Percentiles rank a stretch among this genome's conserved stretches.
Conservation (phyloP, 2,329 filamentous ascomycete genomes). For the Tolypocladium nubicola region DNA sequence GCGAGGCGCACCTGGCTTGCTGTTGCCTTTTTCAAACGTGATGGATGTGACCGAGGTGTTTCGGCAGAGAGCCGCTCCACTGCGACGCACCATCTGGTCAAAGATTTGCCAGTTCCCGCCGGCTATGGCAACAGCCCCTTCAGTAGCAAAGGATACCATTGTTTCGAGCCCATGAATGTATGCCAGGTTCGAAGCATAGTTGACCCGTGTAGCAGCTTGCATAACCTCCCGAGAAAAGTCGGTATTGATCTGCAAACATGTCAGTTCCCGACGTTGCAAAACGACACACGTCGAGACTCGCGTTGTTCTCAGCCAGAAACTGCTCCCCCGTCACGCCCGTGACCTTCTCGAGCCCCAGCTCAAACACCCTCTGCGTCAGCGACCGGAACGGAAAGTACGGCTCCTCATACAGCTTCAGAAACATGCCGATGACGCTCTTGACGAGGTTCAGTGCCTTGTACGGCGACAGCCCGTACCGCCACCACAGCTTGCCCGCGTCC, state of each 20-base stretch:
- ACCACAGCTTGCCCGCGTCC: conserved; percentile 68
- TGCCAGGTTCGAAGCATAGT: conserved; percentile 85
- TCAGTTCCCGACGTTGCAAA: not conserved
- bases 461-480: conserved; percentile 76
- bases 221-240: conserved; percentile 71
- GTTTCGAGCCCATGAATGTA: conserved; percentile 81
- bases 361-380: conserved; percentile 55
- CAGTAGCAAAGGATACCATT: conserved; percentile 84
- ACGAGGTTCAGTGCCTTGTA: conserved; percentile 64
- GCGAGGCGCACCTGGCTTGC: conserved; percentile 23
- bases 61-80: conserved; percentile 48
- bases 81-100: conserved; percentile 60
- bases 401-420: conserved; percentile 68
- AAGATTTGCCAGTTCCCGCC: conserved; percentile 97
- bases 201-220: conserved; percentile 84
- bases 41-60: conserved; percentile 61
- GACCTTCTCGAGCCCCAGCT: conserved; percentile 54
- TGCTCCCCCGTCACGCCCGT: conserved; percentile 65
- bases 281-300: not conserved
- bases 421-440: conserved; percentile 58
- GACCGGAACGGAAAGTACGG: conserved; percentile 79
- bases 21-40: conserved; percentile 32
- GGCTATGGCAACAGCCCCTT: conserved; percentile 66
- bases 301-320: conserved; percentile 54
- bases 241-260: conserved; percentile 38